These are phyloP conservation scores for Breviolum minutum DNA, from an alignment of 73 alveolate species.

Conservation along the genomic window DNA sequence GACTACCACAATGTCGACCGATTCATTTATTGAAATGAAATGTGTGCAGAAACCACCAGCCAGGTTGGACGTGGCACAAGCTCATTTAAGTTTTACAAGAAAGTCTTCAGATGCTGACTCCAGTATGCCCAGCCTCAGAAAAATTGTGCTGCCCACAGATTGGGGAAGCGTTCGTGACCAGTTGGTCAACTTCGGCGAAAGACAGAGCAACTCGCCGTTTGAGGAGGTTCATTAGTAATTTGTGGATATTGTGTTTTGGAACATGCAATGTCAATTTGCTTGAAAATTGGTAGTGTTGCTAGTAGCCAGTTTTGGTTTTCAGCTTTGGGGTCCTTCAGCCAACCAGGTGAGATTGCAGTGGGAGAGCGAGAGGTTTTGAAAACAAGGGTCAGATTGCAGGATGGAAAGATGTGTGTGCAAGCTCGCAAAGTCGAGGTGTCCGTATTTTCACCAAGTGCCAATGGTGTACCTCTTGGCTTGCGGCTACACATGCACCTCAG, in stretches of 20 bases:
- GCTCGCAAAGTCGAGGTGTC: conserved; percentile 28
- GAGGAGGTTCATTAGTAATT: too few species aligned
- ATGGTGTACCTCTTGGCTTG: neutral
- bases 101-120: neutral
- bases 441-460: conserved; percentile 3
- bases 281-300: too few species aligned
- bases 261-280: too few species aligned
- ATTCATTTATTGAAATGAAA: too few species aligned
- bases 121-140: conserved; percentile 48
- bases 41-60: neutral
- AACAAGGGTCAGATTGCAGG: conserved; percentile 6
- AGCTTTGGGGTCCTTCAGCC: too few species aligned
- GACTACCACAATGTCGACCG: too few species aligned
- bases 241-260: too few species aligned
- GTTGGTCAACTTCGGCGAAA: neutral
- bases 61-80: conserved; percentile 34
- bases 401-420: conserved; percentile 2
- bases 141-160: conserved; percentile 20
- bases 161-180: conserved; percentile 22
- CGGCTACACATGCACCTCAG: conserved; percentile 1
- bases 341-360: neutral
- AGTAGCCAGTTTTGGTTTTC: too few species aligned
- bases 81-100: conserved; percentile 9
- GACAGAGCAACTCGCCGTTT: neutral
- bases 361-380: neutral